These are phyloP conservation scores for Fusarium stilboides DNA, from an alignment of 2,329 filamentous ascomycete species.

Conservation along the genomic window DNA sequence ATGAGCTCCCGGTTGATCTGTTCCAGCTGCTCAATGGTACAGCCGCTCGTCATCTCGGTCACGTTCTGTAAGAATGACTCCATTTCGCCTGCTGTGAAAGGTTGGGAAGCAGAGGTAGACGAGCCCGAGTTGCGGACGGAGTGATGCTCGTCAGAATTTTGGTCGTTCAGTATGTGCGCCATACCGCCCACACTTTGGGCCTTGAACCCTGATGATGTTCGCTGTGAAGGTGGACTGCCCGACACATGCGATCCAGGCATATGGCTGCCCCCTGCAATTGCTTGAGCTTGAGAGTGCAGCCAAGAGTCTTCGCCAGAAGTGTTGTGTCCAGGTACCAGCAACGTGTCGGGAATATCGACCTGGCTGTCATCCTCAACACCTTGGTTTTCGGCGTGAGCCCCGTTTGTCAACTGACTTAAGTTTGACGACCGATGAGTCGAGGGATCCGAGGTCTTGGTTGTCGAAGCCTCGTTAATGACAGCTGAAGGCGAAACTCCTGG, in stretches of 20 bases:
- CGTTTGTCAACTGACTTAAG: conserved; percentile 80
- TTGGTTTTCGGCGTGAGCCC: conserved; percentile 66
- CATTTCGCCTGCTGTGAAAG: conserved; percentile 67
- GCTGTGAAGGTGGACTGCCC: conserved; percentile 57
- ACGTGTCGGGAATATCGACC: conserved; percentile 69
- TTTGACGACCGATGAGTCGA: conserved; percentile 75
- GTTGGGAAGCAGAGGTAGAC: conserved; percentile 63
- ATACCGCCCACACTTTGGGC: conserved; percentile 49
- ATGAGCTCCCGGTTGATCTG: conserved; percentile 93
- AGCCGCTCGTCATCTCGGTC: conserved; percentile 78
- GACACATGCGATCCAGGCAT: conserved; percentile 45
- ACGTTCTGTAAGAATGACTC: conserved; percentile 73
- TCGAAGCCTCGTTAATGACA: conserved; percentile 87
- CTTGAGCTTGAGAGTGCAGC: conserved; percentile 72
- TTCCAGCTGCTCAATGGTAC: conserved; percentile 93
- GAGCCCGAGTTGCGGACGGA: conserved; percentile 53
- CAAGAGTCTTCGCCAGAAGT: conserved; percentile 69
- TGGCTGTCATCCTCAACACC: conserved; percentile 53
- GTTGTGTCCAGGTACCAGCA: conserved; percentile 61
- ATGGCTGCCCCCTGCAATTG: conserved; percentile 59
- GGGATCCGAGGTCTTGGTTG: conserved; percentile 88
- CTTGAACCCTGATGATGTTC: conserved; percentile 54
- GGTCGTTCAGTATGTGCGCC: conserved; percentile 60
- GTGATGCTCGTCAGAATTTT: conserved; percentile 54
- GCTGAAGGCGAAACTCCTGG: conserved; percentile 71